phyloP scores from a whole-genome alignment of 352 stramenopile genomes.

The Phytophthora palmivora region DNA sequence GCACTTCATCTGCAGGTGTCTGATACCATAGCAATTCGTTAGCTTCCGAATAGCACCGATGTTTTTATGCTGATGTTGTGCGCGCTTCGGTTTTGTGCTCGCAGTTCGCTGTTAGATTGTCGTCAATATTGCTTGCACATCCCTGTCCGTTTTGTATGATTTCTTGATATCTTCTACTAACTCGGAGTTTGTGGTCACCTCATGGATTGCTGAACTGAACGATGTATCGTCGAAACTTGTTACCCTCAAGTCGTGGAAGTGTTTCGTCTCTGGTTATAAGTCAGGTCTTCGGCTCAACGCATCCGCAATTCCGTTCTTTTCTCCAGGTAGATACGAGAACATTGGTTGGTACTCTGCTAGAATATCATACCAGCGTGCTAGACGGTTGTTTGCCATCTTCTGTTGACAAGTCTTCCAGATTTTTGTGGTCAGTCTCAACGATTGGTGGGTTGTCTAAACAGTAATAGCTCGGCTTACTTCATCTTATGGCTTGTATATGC shows the following conservation, averaged over 20 bases:
- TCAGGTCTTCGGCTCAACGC: constrained; percentile 10
- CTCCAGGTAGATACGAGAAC: constrained; percentile 27
- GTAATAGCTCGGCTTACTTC: too few species aligned
- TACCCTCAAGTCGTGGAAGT: constrained; percentile 19
- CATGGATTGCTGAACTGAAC: not conserved
- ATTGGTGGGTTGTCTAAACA: too few species aligned
- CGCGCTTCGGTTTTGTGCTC: not conserved
- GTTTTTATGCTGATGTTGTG: constrained; percentile 7
- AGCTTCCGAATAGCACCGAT: not conserved
- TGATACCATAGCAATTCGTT: constrained; percentile 13
- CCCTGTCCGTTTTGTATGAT: not conserved
- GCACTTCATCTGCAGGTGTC: constrained; percentile 5
- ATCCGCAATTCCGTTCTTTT: constrained; percentile 22
- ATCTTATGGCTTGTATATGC: too few species aligned
- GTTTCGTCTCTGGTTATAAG: constrained; percentile 22
- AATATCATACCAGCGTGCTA: too few species aligned
- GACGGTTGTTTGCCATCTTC: too few species aligned
- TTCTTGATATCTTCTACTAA: constrained; percentile 1
- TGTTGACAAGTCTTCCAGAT: too few species aligned
- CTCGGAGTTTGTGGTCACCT: not conserved
- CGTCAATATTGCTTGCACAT: not conserved
- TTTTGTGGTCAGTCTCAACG: too few species aligned
- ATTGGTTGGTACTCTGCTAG: constrained; percentile 6
- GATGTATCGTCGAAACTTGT: constrained; percentile 14
- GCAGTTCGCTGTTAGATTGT: not conserved